Base-by-base conservation (phyloP, 768 basidiomycete genomes). In the Trametes cubensis region DNA sequence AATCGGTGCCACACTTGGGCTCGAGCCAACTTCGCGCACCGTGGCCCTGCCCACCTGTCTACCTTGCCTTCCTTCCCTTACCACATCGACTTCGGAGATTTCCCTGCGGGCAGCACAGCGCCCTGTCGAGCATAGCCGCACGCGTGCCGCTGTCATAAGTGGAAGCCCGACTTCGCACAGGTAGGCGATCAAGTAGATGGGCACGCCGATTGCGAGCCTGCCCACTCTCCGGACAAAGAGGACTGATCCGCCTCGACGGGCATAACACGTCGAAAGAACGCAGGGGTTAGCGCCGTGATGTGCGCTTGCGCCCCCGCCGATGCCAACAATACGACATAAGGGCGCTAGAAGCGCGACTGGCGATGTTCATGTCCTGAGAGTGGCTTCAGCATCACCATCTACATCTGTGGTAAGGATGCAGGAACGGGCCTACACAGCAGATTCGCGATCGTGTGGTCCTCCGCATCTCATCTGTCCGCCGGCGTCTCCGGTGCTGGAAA, bases 341-440 rank as follows among this genome's bases (percentile, higher is more conserved):
- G 34, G 34, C 34, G 34, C 34, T 34, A 34, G 34, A 34, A 34
- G 6, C 34, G 48, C 26, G 17, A 26, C 25, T 15, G 48, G 21
- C 48, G 48, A 28, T 49, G 28, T 28, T 10, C 34, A 34, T 34
- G 34, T 34, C 34, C 34, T 34, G 10, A 34, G 34, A 11, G 34
- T 34, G 34, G 34, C 23, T 20, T 59, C 41, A 59, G 49, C 38
- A 17, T 26, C 49, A 44, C 23, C 23, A 49, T 28, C 53, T 44
- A 34, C 48, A 28, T 49, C 23, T 49, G 20, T 48, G n/a, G 55
- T 40, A 50, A 45, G 49, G 58, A 59, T 42, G 41, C 18, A 34
- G 49, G 44, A 59, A 34, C 34, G 34, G 26, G 58, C 58, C 51
- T 52, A 59, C 58, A 49, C 48, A 59, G 41, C 58, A 30, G 49